Conservation (phyloP, 1,139 yeast genomes). For the Blastobotrys niveus region DNA sequence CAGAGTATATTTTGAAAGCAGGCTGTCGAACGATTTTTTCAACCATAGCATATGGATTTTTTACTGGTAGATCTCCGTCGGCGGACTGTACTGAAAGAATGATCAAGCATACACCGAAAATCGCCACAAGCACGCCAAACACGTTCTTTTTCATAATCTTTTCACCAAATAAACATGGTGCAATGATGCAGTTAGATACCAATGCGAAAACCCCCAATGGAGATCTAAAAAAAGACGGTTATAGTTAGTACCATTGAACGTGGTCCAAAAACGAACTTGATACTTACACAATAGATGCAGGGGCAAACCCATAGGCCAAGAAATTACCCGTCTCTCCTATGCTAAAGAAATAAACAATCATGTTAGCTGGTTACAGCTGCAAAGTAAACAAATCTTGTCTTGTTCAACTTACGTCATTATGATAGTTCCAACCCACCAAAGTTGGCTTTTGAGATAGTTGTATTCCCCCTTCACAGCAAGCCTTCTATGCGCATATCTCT, state of each 20-base stretch:
- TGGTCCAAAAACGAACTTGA: too few species aligned
- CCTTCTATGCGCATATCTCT: conserved; percentile 36
- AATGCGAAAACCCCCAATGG: conserved; percentile 45
- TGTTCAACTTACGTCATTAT: conserved; percentile 32
- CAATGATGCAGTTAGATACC: conserved; percentile 42
- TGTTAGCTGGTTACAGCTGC: background rate
- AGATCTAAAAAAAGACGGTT: too few species aligned
- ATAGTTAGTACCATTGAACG: too few species aligned
- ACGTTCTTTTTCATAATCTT: conserved; percentile 32
- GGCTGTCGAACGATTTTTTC: conserved; percentile 27
- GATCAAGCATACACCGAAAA: conserved; percentile 37
- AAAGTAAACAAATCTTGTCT: too few species aligned
- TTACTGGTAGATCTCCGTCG: conserved; percentile 12
- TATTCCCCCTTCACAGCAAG: background rate
- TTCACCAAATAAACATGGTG: conserved; percentile 42
- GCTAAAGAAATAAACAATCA: background rate
- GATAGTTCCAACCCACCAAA: conserved; percentile 41
- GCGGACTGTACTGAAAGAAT: conserved; percentile 31
- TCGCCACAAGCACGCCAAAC: conserved; percentile 37
- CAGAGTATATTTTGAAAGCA: conserved; percentile 28
- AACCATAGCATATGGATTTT: conserved; percentile 29
- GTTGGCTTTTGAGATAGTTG: conserved; percentile 26
- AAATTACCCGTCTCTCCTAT: conserved; percentile 43
- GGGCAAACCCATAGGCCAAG: conserved; percentile 43
- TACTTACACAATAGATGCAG: conserved; percentile 45